A percentile compares a stretch with the other conserved stretches of the same genome.
phyloP scores from a whole-genome alignment of 2,329 filamentous ascomycete genomes.

The Alternaria hordeiaustralica region DNA sequence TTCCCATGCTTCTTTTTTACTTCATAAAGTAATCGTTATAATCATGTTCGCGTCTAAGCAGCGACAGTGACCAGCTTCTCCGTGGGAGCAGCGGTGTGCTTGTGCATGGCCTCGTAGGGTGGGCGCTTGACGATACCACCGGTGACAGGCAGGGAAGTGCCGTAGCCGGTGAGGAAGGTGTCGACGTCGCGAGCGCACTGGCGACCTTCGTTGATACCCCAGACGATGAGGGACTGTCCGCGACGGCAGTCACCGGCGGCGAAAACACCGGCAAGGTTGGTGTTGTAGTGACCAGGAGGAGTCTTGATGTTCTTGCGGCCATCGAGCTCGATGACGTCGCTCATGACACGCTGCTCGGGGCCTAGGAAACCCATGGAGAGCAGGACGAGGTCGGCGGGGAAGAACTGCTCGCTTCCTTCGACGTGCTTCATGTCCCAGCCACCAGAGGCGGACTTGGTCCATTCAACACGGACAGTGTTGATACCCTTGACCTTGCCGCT shows the following conservation, averaged over 20 bases:
- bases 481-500: constrained; percentile 90
- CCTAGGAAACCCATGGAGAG: constrained; percentile 98
- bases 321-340: constrained; percentile 89
- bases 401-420: constrained; percentile 91
- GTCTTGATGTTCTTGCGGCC: constrained; percentile 97
- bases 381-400: constrained; percentile 92
- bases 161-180: constrained; percentile 76
- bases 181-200: constrained; percentile 93
- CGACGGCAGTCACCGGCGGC: constrained; percentile 94
- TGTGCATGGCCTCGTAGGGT: constrained; percentile 70
- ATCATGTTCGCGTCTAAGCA: constrained; percentile 28
- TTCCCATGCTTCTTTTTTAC: constrained; percentile 4
- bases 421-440: constrained; percentile 99
- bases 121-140: constrained; percentile 89
- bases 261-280: constrained; percentile 87
- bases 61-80: constrained; percentile 50
- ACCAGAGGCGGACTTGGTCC: constrained; percentile 86
- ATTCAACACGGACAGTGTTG: constrained; percentile 93
- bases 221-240: constrained; percentile 94
- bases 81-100: constrained; percentile 45
- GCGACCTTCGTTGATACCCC: constrained; percentile 97
- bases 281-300: constrained; percentile 82
- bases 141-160: constrained; percentile 83
- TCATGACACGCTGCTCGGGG: constrained; percentile 86
- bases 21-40: constrained; percentile 9